Evolutionary conservation across 2,329 filamentous ascomycete genomes (phyloP).

Genomic region (Ascochyta lentis): DNA sequence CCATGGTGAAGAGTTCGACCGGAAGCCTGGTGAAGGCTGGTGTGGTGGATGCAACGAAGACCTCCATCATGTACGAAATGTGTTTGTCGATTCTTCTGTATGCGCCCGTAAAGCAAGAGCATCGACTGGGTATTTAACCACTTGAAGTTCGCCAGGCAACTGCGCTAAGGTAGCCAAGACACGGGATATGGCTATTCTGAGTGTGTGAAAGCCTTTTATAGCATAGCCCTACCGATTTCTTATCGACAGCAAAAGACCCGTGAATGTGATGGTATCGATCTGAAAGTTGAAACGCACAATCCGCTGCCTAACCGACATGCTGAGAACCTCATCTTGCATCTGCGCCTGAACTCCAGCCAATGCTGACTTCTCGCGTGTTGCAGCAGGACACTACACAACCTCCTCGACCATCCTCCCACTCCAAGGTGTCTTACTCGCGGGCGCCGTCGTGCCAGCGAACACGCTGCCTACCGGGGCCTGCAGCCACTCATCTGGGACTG

Average conservation of each 20-base stretch:
- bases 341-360: background rate
- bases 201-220: too few species aligned
- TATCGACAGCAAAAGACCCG: too few species aligned
- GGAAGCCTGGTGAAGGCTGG: background rate
- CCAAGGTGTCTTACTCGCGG: constrained; percentile 32
- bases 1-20: background rate
- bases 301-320: too few species aligned
- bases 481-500: constrained; percentile 73
- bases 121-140: too few species aligned
- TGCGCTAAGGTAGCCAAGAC: too few species aligned
- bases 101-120: too few species aligned
- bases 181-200: too few species aligned
- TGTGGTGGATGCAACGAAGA: background rate
- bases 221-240: too few species aligned
- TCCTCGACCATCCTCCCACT: constrained; percentile 48
- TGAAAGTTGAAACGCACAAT: too few species aligned
- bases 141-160: too few species aligned
- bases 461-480: constrained; percentile 66
- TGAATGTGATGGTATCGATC: too few species aligned
- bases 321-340: background rate
- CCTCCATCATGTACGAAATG: background rate
- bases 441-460: constrained; percentile 53
- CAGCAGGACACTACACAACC: constrained; percentile 30
- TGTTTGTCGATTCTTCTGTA: too few species aligned
- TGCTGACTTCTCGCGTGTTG: background rate